Base-by-base conservation (phyloP, 1,284 basidiomycete species). In the Cutaneotrichosporon curvatum region DNA sequence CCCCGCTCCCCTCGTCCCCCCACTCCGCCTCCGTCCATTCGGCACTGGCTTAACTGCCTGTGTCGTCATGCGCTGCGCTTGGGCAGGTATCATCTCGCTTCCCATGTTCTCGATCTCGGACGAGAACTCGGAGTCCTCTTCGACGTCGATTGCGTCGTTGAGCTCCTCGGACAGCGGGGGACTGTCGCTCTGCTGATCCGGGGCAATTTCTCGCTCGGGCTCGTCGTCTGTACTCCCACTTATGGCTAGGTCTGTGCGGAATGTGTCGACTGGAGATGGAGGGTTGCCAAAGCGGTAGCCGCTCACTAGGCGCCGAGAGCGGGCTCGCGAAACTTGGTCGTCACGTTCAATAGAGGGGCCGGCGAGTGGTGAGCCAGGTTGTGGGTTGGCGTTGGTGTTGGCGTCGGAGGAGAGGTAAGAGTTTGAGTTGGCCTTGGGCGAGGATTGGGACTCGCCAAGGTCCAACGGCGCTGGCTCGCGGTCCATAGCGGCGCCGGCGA, bases 221-320 rank as follows among this genome's bases (percentile, higher is more conserved):
- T 22, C 51, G 22, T 43, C 41, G 10, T 21, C 38, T 20, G 18
- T 4, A 8, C 16, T 16, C 35, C 18, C 16, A 36, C 10, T 36
- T 18, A 6, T 18, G 16, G 4, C 16, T 20, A 9, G n/a, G 18
- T 5, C 10, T 25, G 6, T 37, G 3, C 22, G 18, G 19, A 9
- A 16, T 20, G 40, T 25, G 21, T 9, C 43, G 31, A 54, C 34
- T 1, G 61, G 53, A 7, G 54, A 58, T 18, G 59, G 60, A 1
- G 68, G 68, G 40, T 67, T 62, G 10, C 68, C 70, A 43, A 72
- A 67, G 5, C 66, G 45, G 47, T 72, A 72, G 3, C 70, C 70
- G 3, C 62, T 66, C 2, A 71, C 53, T 3, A 72, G 53, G 2
- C 64, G 59, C 32, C 62, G 57, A 0, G 61, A 63, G 10, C 68